A percentile compares a stretch with the other conserved stretches of the same genome.
Conservation (phyloP, 208 protist genomes). For the Phytomonas francai region DNA sequence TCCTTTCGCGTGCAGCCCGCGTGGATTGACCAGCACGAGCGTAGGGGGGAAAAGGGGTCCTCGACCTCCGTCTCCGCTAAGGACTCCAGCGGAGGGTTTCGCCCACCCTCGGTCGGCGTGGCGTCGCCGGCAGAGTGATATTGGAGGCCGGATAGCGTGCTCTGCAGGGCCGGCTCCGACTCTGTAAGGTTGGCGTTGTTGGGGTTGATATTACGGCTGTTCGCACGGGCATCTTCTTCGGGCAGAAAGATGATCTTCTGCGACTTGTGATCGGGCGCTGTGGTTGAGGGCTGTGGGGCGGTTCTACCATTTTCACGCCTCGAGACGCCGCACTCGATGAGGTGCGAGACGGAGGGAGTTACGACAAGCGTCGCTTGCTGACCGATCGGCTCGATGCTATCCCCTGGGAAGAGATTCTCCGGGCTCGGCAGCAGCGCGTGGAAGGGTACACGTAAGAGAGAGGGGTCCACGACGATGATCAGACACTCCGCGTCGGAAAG, state of each 20-base stretch:
- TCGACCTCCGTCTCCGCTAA: neutral
- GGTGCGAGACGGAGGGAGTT: slow-evolving; percentile 55
- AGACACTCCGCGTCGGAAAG: slow-evolving; percentile 49
- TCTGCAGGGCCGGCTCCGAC: neutral
- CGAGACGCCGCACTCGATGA: neutral
- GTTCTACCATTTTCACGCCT: neutral
- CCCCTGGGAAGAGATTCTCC: slow-evolving; percentile 24
- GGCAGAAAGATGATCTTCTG: neutral
- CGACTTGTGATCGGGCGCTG: neutral
- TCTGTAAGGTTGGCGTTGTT: neutral
- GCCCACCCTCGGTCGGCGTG: neutral
- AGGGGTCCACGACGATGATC: slow-evolving; percentile 68
- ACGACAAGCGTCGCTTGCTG: slow-evolving; percentile 56
- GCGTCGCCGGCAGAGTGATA: neutral
- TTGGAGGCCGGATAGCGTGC: neutral
- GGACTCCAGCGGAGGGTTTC: neutral
- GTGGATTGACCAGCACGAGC: slow-evolving; percentile 35
- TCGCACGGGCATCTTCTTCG: neutral
- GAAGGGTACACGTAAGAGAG: slow-evolving; percentile 74
- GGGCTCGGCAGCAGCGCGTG: slow-evolving; percentile 43
- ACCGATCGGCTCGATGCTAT: slow-evolving; percentile 27
- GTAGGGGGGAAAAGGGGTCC: slow-evolving; percentile 19
- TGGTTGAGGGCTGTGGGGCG: neutral
- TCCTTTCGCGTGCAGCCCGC: slow-evolving; percentile 77
- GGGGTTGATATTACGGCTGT: neutral